phyloP scores from a whole-genome alignment of 108 stramenopile genomes.

The Chaetoceros tenuissimus region DNA sequence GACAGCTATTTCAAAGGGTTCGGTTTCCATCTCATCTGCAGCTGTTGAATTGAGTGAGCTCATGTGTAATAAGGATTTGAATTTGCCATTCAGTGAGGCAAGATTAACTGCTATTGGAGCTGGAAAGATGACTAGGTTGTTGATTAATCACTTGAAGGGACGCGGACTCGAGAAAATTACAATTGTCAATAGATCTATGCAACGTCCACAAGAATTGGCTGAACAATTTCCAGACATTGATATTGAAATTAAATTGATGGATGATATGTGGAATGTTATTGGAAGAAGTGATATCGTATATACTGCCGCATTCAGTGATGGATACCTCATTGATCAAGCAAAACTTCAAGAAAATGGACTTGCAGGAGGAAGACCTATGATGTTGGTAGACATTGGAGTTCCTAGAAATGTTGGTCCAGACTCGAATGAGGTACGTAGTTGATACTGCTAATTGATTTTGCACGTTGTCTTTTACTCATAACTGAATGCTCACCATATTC shows the following conservation, averaged over 20 bases:
- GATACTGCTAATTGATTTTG: neutral
- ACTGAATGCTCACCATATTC: neutral
- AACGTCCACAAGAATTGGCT: constrained; percentile 67
- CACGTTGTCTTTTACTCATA: neutral
- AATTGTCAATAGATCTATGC: constrained; percentile 90
- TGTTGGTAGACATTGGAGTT: constrained; percentile 98
- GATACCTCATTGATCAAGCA: constrained; percentile 75
- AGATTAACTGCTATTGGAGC: constrained; percentile 93
- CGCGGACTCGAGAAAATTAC: constrained; percentile 89
- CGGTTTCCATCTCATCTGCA: constrained; percentile 88
- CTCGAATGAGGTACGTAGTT: constrained; percentile 55
- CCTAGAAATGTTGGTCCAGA: constrained; percentile 94
- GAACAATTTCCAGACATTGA: constrained; percentile 91
- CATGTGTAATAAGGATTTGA: constrained; percentile 69
- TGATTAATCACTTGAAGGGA: constrained; percentile 92
- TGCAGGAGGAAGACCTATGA: constrained; percentile 66
- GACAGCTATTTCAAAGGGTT: constrained; percentile 94
- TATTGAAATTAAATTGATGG: constrained; percentile 82
- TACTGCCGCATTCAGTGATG: constrained; percentile 83
- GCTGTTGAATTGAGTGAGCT: constrained; percentile 92
- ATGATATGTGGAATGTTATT: constrained; percentile 88
- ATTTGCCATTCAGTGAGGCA: constrained; percentile 82
- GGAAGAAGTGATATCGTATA: constrained; percentile 89
- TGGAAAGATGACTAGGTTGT: constrained; percentile 95
- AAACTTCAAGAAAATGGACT: constrained; percentile 75